Evolutionary conservation across 164 flowering plant genomes (phyloP).

Genomic region (Magnolia kwangsiensis): DNA sequence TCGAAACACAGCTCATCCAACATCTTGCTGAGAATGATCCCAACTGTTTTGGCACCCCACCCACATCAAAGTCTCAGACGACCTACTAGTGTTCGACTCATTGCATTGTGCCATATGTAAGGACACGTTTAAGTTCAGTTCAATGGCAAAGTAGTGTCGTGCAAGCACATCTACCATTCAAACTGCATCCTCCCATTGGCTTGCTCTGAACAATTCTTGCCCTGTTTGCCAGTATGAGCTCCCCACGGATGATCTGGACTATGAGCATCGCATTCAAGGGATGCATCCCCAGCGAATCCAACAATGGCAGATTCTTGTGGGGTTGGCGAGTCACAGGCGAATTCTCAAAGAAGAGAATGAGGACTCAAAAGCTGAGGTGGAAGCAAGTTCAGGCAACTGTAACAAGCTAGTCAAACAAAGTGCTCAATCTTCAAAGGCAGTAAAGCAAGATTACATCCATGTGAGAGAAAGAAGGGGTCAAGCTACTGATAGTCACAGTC

Average conservation of each 20-base stretch:
- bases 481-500: conserved; percentile 99
- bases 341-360: conserved; percentile 38
- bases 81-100: conserved; percentile 42
- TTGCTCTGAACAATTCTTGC: conserved; percentile 78
- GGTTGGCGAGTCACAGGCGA: not conserved
- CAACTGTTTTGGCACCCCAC: conserved; percentile 65
- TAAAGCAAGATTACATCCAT: conserved; percentile 82
- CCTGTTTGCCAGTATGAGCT: conserved; percentile 82
- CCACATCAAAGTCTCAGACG: conserved; percentile 25
- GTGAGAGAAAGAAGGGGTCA: conserved; percentile 98
- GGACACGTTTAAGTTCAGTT: conserved; percentile 52
- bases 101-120: conserved; percentile 79
- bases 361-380: conserved; percentile 53
- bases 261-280: conserved; percentile 35
- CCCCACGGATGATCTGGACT: conserved; percentile 83
- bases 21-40: conserved; percentile 89
- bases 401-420: conserved; percentile 42
- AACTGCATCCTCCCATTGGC: conserved; percentile 84
- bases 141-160: conserved; percentile 69
- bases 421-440: conserved; percentile 49
- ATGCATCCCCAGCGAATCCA: not conserved
- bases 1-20: conserved; percentile 54
- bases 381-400: conserved; percentile 44
- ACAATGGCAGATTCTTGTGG: conserved; percentile 20
- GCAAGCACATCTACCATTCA: conserved; percentile 70